Evolutionary conservation across 2,329 filamentous ascomycete genomes (phyloP), one percentile per base, ranked within the genome.

Genomic region (Fusarium incarnatum): DNA sequence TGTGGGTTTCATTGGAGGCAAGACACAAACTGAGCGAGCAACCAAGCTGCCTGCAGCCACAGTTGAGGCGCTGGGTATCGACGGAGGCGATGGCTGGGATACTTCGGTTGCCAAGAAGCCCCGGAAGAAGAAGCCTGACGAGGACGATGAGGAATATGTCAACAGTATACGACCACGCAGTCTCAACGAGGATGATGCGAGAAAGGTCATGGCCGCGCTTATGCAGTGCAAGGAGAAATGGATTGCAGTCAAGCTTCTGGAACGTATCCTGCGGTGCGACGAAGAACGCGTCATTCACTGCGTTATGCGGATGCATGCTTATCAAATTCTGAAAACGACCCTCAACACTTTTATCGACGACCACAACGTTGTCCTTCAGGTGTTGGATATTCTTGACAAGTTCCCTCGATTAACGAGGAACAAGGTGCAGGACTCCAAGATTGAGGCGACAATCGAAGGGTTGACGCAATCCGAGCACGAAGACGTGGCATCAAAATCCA

Each of bases 151-250:
- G 78, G 95, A 98, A 77, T 98, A 98, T 77, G 91, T 98, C 79
- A 96, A 94, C 80, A 94, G 93, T 79, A 87, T 97, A 65, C 89
- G 95, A 79, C 90, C 92, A 54, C 92, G 90, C 76, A 89, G 88
- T 49, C 87, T 98, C 64, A 90, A 94, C 71, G 93, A 96, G 75
- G 89, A 91, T 63, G 93, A 92, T 68, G 94, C 97, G 66, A 93
- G 92, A 75, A 97, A 97, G 81, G 94, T 98, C 80, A 97, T 98
- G 94, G 94, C 95, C 25, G 92, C 94, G 56, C 88, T 99, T 63
- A 94, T 97, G 89, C 95, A 98, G 80, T 97, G 94, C 86, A 97
- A 97, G 81, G 96, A 99, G 85, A 98, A 98, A 81, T 99, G 96
- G 96, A 98, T 99, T 80, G 94, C 93, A 5, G 94, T 98, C 81